Base-by-base conservation (phyloP, 2,329 filamentous ascomycete genomes). In the Mycosphaerella sp. region DNA sequence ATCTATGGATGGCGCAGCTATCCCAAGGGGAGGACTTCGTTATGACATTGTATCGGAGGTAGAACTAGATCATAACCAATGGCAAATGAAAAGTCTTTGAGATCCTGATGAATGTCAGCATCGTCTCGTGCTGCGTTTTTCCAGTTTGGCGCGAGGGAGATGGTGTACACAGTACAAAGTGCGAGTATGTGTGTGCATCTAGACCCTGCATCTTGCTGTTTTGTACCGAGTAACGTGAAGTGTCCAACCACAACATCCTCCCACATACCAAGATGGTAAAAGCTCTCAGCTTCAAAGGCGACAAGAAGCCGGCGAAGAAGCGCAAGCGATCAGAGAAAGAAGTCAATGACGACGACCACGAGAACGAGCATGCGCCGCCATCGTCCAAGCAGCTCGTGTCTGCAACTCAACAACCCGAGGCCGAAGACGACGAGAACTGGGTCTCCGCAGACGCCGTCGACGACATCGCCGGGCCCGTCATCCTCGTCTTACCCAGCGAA, bases 281-380 rank as follows among this genome's bases (percentile, higher is more conserved):
- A 69, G 84, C 91, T 42, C 80, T 98, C 52, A 78, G 82, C 43
- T 98, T 98, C 78, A 98, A 98, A 73, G 93, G 93, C 76, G 93
- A 98, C 73, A 96, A 94, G 72, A 93, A 93, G 73, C 74, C 81
- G 53, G 53, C 93, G 72, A 96, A 96, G 77, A 96, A 95, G 78
- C 82, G 87, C 61, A 72, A 78, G 28, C 52, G 54, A 42, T 37
- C 37, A 21, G 74, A 76, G 46, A 73, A 73, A 39, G 75, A 80
- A 39, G 72, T 76, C 53, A 70, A 74, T 21, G 67, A 70, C 10
- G 67, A 70, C 25, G 72, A 76, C 53, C 70, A 74, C 25, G 67
- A 70, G 10, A 67, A 70, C 25, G 66, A 68, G 28, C 12, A 13
- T 35, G 49, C 60, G 39, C 60, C 52, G 41, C 43, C 57, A n/a